Percentiles rank a stretch among this genome's conserved stretches.
Conservation (phyloP, 1,139 yeast genomes). For the Candida gigantensis region DNA sequence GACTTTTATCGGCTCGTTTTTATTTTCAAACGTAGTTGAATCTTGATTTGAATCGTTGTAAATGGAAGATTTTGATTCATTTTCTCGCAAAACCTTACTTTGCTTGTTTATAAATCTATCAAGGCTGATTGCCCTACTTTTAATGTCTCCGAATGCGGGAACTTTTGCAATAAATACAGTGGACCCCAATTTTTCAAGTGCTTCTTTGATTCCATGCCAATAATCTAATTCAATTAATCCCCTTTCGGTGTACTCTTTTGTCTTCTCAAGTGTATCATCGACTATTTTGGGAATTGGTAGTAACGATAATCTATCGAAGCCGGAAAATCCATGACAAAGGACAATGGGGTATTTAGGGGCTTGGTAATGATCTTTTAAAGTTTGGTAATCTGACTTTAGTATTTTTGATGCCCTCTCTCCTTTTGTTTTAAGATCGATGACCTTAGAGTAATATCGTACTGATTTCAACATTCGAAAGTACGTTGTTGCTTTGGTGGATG, state of each 20-base stretch:
- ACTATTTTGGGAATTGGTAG: slow-evolving; percentile 33
- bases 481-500: too few relatives aligned
- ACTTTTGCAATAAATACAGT: slow-evolving; percentile 73
- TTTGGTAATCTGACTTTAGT: slow-evolving; percentile 11
- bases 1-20: slow-evolving; percentile 45
- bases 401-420: slow-evolving; percentile 4
- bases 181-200: slow-evolving; percentile 61
- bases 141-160: slow-evolving; percentile 79
- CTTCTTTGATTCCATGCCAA: slow-evolving; percentile 77
- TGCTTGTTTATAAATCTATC: slow-evolving; percentile 52
- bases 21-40: slow-evolving; percentile 14
- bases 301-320: slow-evolving; percentile 64
- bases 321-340: slow-evolving; percentile 82
- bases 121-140: slow-evolving; percentile 63
- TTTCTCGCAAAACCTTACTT: slow-evolving; percentile 32
- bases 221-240: slow-evolving; percentile 58
- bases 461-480: slow-evolving; percentile 5
- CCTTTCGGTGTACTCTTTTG: slow-evolving; percentile 18
- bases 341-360: slow-evolving; percentile 64
- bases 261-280: slow-evolving; percentile 18
- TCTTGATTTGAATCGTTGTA: slow-evolving; percentile 24
- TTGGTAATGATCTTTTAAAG: slow-evolving; percentile 24
- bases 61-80: slow-evolving; percentile 28
- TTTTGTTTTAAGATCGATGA: slow-evolving; percentile 3
- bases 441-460: slow-evolving; percentile 6